Conservation (phyloP, 805 yeast genomes). For the Candida boidinii region DNA sequence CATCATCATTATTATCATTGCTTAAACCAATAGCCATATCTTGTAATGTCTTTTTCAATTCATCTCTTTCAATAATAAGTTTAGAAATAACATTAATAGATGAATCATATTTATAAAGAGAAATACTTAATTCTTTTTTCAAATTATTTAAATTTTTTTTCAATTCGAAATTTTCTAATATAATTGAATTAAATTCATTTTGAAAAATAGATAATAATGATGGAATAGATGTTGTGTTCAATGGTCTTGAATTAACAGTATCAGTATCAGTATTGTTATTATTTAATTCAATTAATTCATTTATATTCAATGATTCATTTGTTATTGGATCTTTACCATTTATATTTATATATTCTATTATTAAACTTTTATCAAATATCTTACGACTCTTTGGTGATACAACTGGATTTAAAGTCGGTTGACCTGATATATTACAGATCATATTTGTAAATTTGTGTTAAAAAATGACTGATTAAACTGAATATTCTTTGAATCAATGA, state of each 20-base stretch:
- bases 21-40: conserved; percentile 39
- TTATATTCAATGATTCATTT: conserved; percentile 46
- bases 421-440: conserved; percentile 50
- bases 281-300: conserved; percentile 44
- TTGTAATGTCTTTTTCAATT: conserved; percentile 56
- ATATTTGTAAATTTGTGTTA: no score
- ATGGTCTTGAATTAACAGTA: conserved; percentile 22
- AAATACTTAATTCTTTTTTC: conserved; percentile 64
- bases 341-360: conserved; percentile 54
- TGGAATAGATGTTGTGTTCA: conserved; percentile 60
- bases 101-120: conserved; percentile 83
- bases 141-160: conserved; percentile 62
- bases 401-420: conserved; percentile 62
- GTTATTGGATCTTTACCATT: conserved; percentile 71
- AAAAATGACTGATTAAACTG: no score
- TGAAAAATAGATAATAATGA: conserved; percentile 67
- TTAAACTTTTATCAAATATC: conserved; percentile 56
- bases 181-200: conserved; percentile 83
- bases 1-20: conserved; percentile 7
- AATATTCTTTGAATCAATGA: no score
- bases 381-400: conserved; percentile 64
- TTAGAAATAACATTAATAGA: conserved; percentile 79
- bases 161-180: conserved; percentile 69
- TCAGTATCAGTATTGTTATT: conserved; percentile 3
- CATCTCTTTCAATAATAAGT: conserved; percentile 69